Conservation (phyloP, 352 stramenopile species). For the Saprolegnia diclina region DNA sequence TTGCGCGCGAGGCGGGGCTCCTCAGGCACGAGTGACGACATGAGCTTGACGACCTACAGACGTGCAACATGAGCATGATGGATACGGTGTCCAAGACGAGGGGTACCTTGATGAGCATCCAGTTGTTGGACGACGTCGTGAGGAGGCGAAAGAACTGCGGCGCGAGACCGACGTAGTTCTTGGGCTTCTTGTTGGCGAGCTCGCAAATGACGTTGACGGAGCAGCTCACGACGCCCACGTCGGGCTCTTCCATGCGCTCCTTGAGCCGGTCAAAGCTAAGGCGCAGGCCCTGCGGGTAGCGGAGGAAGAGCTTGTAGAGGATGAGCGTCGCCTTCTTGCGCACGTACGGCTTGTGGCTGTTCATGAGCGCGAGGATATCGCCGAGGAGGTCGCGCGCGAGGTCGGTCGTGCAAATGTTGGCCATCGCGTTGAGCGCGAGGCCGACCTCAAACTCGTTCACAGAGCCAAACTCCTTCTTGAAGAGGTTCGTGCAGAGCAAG, state of each 20-base stretch:
- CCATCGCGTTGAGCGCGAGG: slow-evolving; percentile 96
- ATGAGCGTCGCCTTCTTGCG: slow-evolving; percentile 98
- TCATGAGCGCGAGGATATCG: slow-evolving; percentile 89
- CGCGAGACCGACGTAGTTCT: slow-evolving; percentile 97
- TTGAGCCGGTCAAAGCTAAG: slow-evolving; percentile 98
- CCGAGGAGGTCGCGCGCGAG: slow-evolving; percentile 91
- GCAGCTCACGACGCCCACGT: slow-evolving; percentile 95
- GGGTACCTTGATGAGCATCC: slow-evolving; percentile 98
- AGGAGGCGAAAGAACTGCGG: slow-evolving; percentile 98
- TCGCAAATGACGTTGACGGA: slow-evolving; percentile 99
- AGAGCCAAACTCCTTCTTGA: slow-evolving; percentile 96
- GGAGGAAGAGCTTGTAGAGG: slow-evolving; percentile 98
- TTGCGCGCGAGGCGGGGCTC: slow-evolving; percentile 97
- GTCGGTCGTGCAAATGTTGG: slow-evolving; percentile 98
- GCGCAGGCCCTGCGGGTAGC: slow-evolving; percentile 96
- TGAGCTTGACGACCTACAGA: slow-evolving; percentile 94
- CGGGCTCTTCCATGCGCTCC: slow-evolving; percentile 92
- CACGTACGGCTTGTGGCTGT: slow-evolving; percentile 93
- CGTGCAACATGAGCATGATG: slow-evolving; percentile 4
- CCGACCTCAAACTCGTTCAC: slow-evolving; percentile 95
- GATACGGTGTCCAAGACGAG: no score
- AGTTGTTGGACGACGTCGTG: slow-evolving; percentile 98
- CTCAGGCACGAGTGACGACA: slow-evolving; percentile 95
- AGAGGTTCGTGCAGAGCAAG: slow-evolving; percentile 96
- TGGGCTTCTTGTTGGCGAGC: slow-evolving; percentile 97